These are phyloP conservation scores for Mortierella claussenii DNA, from an alignment of 192 early-diverging fungal genomes.

Conservation along the genomic window DNA sequence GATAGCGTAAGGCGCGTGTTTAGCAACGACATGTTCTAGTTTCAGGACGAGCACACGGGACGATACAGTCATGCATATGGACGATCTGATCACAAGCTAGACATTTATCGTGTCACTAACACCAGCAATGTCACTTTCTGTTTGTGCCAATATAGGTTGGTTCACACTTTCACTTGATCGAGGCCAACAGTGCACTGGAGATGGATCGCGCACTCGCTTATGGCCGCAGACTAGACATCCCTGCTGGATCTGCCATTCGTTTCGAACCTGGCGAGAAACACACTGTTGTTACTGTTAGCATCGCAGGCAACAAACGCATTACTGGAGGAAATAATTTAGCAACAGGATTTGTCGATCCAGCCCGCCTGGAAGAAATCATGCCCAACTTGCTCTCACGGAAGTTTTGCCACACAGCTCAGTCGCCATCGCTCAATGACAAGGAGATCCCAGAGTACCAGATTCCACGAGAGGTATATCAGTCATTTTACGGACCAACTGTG, in stretches of 20 bases:
- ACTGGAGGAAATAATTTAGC: constrained; percentile 89
- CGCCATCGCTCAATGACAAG: constrained; percentile 56
- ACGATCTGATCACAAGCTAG: too few species aligned
- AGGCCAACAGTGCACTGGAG: constrained; percentile 80
- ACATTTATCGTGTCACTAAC: too few species aligned
- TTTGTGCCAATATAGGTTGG: constrained; percentile 71
- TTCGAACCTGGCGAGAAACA: constrained; percentile 97
- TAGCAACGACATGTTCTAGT: too few species aligned
- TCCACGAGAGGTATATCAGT: constrained; percentile 84
- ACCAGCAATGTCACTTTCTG: too few species aligned
- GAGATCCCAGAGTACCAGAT: constrained; percentile 70
- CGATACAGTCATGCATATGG: too few species aligned
- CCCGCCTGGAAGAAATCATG: constrained; percentile 61
- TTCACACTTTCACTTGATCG: constrained; percentile 97
- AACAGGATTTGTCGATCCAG: constrained; percentile 72
- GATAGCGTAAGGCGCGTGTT: too few species aligned
- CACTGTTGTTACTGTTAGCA: constrained; percentile 82
- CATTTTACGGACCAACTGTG: constrained; percentile 92
- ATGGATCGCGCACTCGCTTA: constrained; percentile 91
- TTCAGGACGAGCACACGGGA: too few species aligned
- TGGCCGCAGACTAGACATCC: constrained; percentile 90
- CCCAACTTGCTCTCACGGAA: constrained; percentile 57
- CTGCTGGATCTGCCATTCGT: constrained; percentile 92
- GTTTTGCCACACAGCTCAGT: constrained; percentile 73
- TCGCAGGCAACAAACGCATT: constrained; percentile 83